Evolutionary conservation across 805 yeast species (phyloP).

Genomic region (Yarrowia deformans): DNA sequence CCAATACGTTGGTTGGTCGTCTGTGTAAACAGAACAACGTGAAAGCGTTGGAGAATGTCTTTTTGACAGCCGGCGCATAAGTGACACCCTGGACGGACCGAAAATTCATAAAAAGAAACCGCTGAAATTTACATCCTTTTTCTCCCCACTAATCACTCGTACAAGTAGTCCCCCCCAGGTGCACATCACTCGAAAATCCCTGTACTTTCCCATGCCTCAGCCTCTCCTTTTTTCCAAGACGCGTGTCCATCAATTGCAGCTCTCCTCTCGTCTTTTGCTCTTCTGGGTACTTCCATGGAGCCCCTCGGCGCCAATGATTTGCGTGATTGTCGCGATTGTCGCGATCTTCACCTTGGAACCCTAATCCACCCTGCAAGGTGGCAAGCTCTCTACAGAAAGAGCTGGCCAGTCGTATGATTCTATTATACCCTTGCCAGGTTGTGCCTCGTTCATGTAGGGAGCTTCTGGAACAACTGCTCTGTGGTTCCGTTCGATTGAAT

Average conservation of each 20-base stretch:
- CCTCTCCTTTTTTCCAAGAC: not conserved
- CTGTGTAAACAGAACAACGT: constrained; percentile 15
- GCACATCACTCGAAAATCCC: constrained; percentile 5
- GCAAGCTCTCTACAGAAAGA: not conserved
- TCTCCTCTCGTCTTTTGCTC: constrained; percentile 8
- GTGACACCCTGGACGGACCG: not conserved
- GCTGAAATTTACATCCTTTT: not conserved
- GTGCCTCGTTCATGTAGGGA: not conserved
- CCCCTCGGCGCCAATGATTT: constrained; percentile 23
- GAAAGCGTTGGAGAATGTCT: constrained; percentile 11
- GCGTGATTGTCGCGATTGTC: constrained; percentile 25
- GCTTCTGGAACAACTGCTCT: not conserved
- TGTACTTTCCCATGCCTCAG: constrained; percentile 1
- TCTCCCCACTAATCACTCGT: not conserved
- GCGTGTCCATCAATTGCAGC: constrained; percentile 5
- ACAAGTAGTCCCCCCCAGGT: not conserved
- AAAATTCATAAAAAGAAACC: no score
- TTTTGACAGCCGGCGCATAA: not conserved
- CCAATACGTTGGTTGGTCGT: not conserved
- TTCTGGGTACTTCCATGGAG: not conserved
- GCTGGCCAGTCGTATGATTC: constrained; percentile 3
- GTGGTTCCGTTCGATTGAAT: no score
- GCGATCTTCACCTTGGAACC: not conserved
- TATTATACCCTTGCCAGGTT: not conserved
- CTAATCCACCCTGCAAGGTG: constrained; percentile 19